Base-by-base conservation (phyloP, 1,284 basidiomycete genomes). In the Marasmius sp. region DNA sequence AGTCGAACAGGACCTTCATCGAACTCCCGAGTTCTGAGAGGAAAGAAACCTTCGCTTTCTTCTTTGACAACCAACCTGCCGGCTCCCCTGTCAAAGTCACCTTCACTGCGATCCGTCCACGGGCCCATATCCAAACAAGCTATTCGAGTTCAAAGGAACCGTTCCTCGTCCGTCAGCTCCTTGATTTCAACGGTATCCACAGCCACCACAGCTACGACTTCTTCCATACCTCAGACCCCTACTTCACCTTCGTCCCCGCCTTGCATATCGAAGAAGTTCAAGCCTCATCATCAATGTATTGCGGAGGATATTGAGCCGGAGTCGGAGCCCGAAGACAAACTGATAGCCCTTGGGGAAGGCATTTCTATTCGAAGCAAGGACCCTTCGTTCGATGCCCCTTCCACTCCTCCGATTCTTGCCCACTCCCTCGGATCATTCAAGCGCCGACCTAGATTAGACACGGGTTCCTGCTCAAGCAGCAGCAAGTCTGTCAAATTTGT, bases 401-500 rank as follows among this genome's bases (percentile, higher is more conserved):
- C 61, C 16, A 59, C 61, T 2, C 59, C 59, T 18, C 55, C 58
- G n/a, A 59, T 63, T 11, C 37, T 61, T 16, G 37, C 65, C n/a
- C 53, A 58, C 33, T 60, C 61, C 9, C 41, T 38, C 1, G 20
- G 16, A 11, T 38, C 56, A 5, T 50, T 33, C 43, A 57, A 59
- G 27, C 54, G n/a, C 43, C 45, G 34, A 12, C 47, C 36, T 12
- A 57, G 36, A 22, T 12, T 34, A 11, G 43, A 50, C 57, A 58
- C 57, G 55, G 47, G 55, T 38, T 45, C 55, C 27, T 27, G 20
- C 55, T 43, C 39, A 18, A 65, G 67, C 47, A 71, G 74, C 7
- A 73, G 70, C 65, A 84, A 84, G 67, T 81, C 79, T 47, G 82
- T 84, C 57, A 83, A 80, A 56, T 84, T 84, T 58, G 80, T 78